Percentiles rank a stretch among this genome's conserved stretches.
Conservation (phyloP, 768 basidiomycete genomes). For the Termitomyces sp. region DNA sequence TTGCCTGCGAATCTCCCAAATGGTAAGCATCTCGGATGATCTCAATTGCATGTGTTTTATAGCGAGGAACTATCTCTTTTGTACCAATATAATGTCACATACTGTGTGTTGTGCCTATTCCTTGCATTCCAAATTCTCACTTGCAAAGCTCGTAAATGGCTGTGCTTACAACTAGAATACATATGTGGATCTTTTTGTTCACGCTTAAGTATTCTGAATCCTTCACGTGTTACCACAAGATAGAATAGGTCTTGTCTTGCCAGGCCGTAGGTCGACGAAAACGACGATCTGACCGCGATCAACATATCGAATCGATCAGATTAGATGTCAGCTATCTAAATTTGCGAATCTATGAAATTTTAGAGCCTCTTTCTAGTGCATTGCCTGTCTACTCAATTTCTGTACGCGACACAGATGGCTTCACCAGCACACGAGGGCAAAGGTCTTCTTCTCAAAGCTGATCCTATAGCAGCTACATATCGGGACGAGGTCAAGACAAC, state of each 20-base stretch:
- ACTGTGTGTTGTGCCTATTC: background rate
- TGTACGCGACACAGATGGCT: constrained; percentile 13
- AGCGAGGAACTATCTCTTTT: background rate
- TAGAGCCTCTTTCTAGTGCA: background rate
- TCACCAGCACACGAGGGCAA: constrained; percentile 36
- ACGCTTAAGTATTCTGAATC: background rate
- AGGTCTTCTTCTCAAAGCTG: constrained; percentile 76
- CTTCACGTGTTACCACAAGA: background rate
- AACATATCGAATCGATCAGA: constrained; percentile 1
- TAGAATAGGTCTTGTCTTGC: background rate
- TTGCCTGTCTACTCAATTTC: background rate
- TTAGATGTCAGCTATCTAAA: background rate
- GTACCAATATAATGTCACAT: constrained; percentile 3
- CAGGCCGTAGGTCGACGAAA: too few species aligned
- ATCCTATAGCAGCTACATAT: constrained; percentile 66
- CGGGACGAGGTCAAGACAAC: constrained; percentile 58
- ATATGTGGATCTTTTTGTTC: background rate
- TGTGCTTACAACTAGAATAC: background rate
- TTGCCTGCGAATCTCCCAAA: constrained; percentile 22
- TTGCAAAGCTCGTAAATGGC: background rate
- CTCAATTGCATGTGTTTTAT: background rate
- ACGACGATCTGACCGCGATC: background rate
- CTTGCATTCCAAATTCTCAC: background rate
- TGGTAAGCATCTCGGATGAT: constrained; percentile 11
- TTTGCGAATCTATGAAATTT: constrained; percentile 5